Evolutionary conservation across 345 rosid species (phyloP).

Genomic region (Turnera subulata): DNA sequence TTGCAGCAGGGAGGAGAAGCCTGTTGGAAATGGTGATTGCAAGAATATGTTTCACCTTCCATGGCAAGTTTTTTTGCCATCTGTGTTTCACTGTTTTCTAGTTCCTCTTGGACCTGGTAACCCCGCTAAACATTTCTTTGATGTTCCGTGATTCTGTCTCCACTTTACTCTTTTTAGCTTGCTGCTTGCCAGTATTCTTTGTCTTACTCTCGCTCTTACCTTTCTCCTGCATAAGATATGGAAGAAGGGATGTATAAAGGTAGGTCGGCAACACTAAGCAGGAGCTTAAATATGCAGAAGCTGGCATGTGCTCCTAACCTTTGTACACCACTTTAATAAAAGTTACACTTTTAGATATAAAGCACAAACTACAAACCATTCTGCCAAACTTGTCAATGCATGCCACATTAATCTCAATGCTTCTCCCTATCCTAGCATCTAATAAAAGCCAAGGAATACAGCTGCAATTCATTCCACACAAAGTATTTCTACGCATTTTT

Average conservation of each 20-base stretch:
- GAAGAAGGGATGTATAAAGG: not conserved
- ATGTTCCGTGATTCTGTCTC: slow-evolving; percentile 80
- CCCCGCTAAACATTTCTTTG: slow-evolving; percentile 82
- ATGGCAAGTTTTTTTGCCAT: no score
- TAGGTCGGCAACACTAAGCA: not conserved
- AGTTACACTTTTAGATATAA: no score
- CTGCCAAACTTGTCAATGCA: not conserved
- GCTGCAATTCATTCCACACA: not conserved
- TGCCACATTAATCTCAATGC: not conserved
- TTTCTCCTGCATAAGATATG: slow-evolving; percentile 44
- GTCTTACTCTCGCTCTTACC: slow-evolving; percentile 34
- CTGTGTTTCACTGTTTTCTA: no score
- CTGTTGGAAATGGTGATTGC: no score
- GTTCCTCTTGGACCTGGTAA: slow-evolving; percentile 11
- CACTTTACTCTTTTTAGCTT: slow-evolving; percentile 54
- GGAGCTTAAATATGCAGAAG: no score
- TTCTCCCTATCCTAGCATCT: not conserved
- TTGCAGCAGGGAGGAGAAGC: no score
- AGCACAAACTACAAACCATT: no score
- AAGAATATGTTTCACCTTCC: no score
- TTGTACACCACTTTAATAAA: not conserved
- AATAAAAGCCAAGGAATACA: no score
- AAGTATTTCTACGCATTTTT: not conserved
- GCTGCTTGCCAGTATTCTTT: slow-evolving; percentile 42
- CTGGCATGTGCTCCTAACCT: no score